Evolutionary conservation across 768 basidiomycete genomes (phyloP), one percentile per base, ranked within the genome.

Genomic region (Calocera cornea): DNA sequence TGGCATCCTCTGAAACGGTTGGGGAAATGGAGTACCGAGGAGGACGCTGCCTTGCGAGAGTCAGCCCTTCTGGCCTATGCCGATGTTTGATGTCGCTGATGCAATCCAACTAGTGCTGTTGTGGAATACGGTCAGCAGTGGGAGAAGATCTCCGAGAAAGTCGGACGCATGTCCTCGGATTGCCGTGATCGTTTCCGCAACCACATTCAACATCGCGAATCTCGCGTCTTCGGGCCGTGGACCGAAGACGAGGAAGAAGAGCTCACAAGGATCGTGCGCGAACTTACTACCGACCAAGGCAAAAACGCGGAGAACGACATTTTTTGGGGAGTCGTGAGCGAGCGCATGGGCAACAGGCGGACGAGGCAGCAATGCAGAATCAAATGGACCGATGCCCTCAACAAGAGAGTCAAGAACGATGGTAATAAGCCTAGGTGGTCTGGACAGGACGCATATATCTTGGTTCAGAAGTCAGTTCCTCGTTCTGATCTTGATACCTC

Each of bases 111-210:
- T 68, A 92, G 91, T 67, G 88, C 89, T 27, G 86, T 93, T 19
- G 74, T 75, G 5, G 82, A 85, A 63, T 76, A 86, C 29, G 91
- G 91, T 16, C 87, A 88, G 70, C 83, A 86, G 72, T 93, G 91
- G 91, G 87, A 90, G 76, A 88, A 86, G 72, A 82, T 93, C 49
- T 85, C 87, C 72, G 77, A 77, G 47, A 74, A 80, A 22, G 89
- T 93, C 3, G 88, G 88, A 29, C 82, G 91, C 47, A 86, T 84
- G 82, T 84, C 88, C 19, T 79, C 86, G 1, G 91, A 93, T 74
- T 93, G 91, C 75, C 83, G 91, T 11, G 91, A 93, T 76, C 83
- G 91, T 66, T 92, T 87, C 76, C 86, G 91, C 65, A 93, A 93
- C 74, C 88, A 93, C 71, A 82, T 93, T 33, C 80, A 84, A 22